Conservation (phyloP, 257 asterid genomes). For the Rehmannia glutinosa region DNA sequence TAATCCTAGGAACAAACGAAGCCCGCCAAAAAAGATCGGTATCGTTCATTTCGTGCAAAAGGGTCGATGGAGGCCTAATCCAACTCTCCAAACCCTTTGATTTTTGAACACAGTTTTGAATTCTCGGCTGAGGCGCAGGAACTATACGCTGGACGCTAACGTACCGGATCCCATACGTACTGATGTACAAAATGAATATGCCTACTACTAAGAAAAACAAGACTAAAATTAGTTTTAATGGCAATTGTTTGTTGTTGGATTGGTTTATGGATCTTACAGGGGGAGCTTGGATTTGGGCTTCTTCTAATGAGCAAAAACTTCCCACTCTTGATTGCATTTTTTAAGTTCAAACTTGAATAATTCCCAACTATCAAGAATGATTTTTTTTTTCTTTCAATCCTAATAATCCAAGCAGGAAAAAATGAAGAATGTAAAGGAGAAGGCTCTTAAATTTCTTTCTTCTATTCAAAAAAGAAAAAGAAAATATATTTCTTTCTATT, state of each 20-base stretch:
- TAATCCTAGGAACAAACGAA: constrained; percentile 55
- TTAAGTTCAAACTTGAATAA: background rate
- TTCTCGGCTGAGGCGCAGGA: constrained; percentile 45
- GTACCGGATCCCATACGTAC: constrained; percentile 52
- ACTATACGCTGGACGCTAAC: no score
- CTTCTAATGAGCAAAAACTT: constrained; percentile 64
- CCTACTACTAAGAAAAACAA: constrained; percentile 67
- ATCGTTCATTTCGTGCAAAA: constrained; percentile 66
- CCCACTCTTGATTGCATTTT: constrained; percentile 65
- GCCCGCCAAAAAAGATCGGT: constrained; percentile 81
- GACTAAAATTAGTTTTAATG: constrained; percentile 47
- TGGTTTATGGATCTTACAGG: constrained; percentile 32
- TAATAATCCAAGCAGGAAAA: constrained; percentile 8
- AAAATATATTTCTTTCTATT: no score
- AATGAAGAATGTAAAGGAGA: no score
- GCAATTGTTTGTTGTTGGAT: constrained; percentile 36
- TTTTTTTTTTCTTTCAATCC: background rate
- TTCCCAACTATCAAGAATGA: constrained; percentile 4
- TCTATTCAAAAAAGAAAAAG: no score
- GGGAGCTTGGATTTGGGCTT: constrained; percentile 52
- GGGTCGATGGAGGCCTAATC: constrained; percentile 51
- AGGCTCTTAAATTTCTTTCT: background rate
- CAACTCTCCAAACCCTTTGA: constrained; percentile 37
- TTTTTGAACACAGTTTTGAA: constrained; percentile 45
- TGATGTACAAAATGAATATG: constrained; percentile 52